Evolutionary conservation across 352 stramenopile genomes (phyloP), one percentile per base, ranked within the genome.

Genomic region (Detonula confervacea): DNA sequence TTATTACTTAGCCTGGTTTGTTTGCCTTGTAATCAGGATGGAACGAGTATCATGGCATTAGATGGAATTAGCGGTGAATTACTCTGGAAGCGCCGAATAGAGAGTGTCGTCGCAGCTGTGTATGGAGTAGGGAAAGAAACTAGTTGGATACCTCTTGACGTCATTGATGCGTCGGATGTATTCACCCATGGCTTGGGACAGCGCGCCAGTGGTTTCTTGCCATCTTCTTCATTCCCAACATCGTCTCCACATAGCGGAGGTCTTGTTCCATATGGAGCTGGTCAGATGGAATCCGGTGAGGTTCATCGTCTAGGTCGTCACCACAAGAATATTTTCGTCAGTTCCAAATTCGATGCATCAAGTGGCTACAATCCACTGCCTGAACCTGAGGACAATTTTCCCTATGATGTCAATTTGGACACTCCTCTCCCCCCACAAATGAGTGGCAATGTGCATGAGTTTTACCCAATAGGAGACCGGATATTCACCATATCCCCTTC

Each of bases 111-210:
- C 27, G 77, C 87, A 60, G 82, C 86, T 46, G 83, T 94, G 0
- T 94, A 92, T 81, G 89, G 87, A 37, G 77, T 94, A 18, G 74
- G 85, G 24, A 83, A 72, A 24, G 80, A 67, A 25, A 83, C 71
- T 20, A 81, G 39, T 42, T 94, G 89, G 89, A 70, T 88, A 71
- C 65, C 82, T 39, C 56, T 92, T 7, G 75, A 83, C 51, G 78
- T 91, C 2, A 74, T 90, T 76, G 78, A 92, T 11, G 84, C 87
- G 54, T 56, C 73, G 25, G 60, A 78, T 22, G 62, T 80, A 60
- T 75, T 79, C n/a, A 69, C 66, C 24, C 39, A 70, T 74, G 71
- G 51, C 27, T 57, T n/a, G n/a, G n/a, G n/a, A 77, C 2, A 47
- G 30, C 33, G 33, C 5, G 37, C 3, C 52, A 27, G 29, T 39